Conservation (phyloP, 768 basidiomycete species). For the Gloeopeniophorella convolvens region DNA sequence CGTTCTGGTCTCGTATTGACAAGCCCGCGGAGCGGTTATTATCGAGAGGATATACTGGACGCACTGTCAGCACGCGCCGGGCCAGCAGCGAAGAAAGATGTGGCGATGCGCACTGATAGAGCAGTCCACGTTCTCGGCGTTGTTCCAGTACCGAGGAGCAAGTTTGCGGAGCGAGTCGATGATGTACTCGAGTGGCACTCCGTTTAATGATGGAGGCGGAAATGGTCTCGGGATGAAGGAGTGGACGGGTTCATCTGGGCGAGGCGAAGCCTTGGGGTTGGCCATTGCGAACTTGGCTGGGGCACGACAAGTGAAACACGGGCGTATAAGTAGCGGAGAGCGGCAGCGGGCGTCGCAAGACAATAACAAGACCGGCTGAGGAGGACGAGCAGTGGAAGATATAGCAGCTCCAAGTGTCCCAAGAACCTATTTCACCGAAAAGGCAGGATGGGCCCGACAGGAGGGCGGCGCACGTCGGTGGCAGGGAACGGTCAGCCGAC, state of each 20-base stretch:
- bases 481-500: conserved; percentile 5
- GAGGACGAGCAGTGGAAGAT: not conserved
- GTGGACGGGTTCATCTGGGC: conserved; percentile 21
- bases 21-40: not conserved
- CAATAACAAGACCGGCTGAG: conserved; percentile 4
- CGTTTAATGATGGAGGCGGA: conserved; percentile 54
- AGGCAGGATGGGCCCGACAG: conserved; percentile 1
- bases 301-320: no score
- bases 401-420: conserved; percentile 3
- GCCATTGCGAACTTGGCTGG: not conserved
- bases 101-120: conserved; percentile 61
- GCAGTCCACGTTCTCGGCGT: conserved; percentile 70
- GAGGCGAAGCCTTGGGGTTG: conserved; percentile 17
- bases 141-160: conserved; percentile 67
- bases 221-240: conserved; percentile 53
- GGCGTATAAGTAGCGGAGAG: not conserved
- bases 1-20: not conserved
- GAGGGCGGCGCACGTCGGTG: no score
- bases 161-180: conserved; percentile 60
- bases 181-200: conserved; percentile 69
- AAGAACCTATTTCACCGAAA: conserved; percentile 1
- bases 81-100: not conserved
- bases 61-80: not conserved
- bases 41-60: conserved; percentile 12
- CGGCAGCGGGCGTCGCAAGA: not conserved